Evolutionary conservation across 1,284 basidiomycete genomes (phyloP).

Genomic region (Stygiomarasmius scandens): DNA sequence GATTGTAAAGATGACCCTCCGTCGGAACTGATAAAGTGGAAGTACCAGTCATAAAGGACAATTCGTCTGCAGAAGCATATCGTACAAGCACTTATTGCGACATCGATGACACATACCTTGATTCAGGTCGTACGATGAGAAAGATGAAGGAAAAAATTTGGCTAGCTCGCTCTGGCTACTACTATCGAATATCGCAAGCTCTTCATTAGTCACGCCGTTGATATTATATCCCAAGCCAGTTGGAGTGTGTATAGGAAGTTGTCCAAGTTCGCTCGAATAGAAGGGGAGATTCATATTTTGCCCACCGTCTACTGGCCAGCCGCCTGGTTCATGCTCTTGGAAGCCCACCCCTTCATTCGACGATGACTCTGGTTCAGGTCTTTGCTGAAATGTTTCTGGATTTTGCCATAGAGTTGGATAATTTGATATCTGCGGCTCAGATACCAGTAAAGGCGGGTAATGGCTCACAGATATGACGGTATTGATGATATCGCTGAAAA

Average conservation of each 20-base stretch:
- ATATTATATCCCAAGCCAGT: not conserved
- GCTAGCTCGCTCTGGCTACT: not conserved
- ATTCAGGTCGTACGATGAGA: not conserved
- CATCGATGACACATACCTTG: not conserved
- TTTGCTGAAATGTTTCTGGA: not conserved
- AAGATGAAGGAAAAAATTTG: not conserved
- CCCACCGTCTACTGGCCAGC: not conserved
- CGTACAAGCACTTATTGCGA: too few relatives aligned
- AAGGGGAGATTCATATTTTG: not conserved
- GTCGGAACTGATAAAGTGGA: not conserved
- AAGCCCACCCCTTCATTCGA: too few relatives aligned
- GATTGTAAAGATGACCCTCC: not conserved
- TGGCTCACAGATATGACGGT: conserved; percentile 8
- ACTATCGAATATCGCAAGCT: not conserved
- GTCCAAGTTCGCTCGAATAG: conserved; percentile 2
- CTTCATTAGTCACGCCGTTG: not conserved
- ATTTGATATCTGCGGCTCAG: not conserved
- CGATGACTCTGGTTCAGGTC: not conserved
- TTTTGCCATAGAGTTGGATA: not conserved
- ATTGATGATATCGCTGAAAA: conserved; percentile 5
- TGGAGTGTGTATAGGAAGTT: conserved; percentile 1
- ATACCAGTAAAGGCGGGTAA: not conserved
- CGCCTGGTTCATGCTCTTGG: not conserved
- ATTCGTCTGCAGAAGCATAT: too few relatives aligned
- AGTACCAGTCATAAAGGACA: too few relatives aligned